phyloP scores from a whole-genome alignment of 2,329 filamentous ascomycete genomes.

The Neurospora sp. region DNA sequence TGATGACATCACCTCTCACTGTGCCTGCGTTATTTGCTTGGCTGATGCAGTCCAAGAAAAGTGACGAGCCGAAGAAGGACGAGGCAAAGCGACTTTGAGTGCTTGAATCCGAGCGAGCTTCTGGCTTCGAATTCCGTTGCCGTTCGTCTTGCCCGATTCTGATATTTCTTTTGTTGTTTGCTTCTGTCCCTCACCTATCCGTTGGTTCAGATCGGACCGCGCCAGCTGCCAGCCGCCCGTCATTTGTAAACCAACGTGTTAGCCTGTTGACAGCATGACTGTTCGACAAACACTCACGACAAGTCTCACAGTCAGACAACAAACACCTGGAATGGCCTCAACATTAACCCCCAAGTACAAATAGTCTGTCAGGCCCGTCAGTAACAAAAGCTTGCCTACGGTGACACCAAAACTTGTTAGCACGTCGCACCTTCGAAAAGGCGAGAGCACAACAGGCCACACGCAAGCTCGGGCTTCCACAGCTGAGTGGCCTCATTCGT shows the following conservation, averaged over 20 bases:
- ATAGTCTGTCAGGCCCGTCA: neutral
- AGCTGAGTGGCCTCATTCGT: neutral
- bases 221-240: neutral
- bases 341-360: too few species aligned
- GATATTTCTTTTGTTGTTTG: neutral
- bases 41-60: neutral
- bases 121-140: neutral
- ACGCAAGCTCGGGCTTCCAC: neutral
- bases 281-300: too few species aligned
- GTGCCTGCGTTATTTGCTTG: neutral
- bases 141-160: neutral
- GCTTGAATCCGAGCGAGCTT: neutral
- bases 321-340: too few species aligned
- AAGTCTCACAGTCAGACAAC: too few species aligned
- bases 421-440: neutral
- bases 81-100: neutral
- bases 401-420: neutral
- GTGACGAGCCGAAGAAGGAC: neutral
- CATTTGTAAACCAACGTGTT: too few species aligned
- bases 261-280: too few species aligned
- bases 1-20: neutral
- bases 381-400: neutral
- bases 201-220: neutral
- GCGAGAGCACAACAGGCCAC: neutral
- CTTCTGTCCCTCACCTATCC: neutral